phyloP scores from a whole-genome alignment of 306 rosid genomes.

The Acacia melanoxylon region DNA sequence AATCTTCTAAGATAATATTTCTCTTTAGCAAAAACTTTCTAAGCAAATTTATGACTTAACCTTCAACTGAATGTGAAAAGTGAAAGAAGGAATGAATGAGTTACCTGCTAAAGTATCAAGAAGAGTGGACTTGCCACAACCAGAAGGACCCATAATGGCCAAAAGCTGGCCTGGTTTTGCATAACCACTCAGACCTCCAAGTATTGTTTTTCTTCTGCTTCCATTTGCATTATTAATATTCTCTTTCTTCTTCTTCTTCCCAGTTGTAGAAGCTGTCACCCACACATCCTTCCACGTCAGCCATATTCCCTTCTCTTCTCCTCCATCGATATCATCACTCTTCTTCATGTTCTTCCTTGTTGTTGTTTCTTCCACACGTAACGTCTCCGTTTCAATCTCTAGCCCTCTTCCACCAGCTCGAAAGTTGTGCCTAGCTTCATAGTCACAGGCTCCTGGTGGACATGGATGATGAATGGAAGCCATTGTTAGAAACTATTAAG shows the following conservation, averaged over 20 bases:
- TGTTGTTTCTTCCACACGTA: slow-evolving; percentile 4
- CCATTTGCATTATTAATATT: neutral
- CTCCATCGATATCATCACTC: neutral
- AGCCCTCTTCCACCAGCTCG: neutral
- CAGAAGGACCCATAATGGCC: slow-evolving; percentile 88
- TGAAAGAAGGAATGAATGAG: neutral
- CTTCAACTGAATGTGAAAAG: neutral
- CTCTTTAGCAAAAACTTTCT: too few species aligned
- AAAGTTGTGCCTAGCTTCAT: neutral
- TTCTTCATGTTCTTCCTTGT: neutral
- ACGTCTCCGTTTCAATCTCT: slow-evolving; percentile 12
- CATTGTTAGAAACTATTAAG: neutral
- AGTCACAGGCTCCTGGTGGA: neutral
- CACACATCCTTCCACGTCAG: slow-evolving; percentile 67
- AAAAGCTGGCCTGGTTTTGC: slow-evolving; percentile 66
- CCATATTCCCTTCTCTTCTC: slow-evolving; percentile 33
- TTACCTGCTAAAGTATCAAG: slow-evolving; percentile 71
- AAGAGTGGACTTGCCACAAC: slow-evolving; percentile 72
- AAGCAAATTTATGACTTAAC: too few species aligned
- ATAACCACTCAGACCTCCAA: slow-evolving; percentile 48
- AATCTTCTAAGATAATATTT: too few species aligned
- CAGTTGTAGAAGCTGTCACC: slow-evolving; percentile 42
- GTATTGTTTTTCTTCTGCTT: slow-evolving; percentile 25
- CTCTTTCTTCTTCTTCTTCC: too few species aligned
- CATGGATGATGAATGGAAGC: neutral